Percentiles rank a stretch among this genome's conserved stretches.
phyloP scores from a whole-genome alignment of 495 filamentous ascomycete genomes.

The Xylaria castorea region DNA sequence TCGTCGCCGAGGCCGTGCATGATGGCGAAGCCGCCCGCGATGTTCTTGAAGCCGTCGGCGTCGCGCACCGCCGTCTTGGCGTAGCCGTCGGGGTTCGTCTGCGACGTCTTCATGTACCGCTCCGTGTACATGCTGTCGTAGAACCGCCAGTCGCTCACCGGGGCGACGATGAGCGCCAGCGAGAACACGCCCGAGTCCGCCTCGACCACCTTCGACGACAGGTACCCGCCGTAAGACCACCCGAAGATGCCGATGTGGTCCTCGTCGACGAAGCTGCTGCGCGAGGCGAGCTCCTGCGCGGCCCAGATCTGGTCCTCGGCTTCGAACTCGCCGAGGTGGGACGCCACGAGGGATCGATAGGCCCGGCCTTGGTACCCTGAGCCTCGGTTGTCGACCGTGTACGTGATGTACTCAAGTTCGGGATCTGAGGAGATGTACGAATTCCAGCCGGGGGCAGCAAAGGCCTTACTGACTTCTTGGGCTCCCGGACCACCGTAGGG shows the following conservation, averaged over 20 bases:
- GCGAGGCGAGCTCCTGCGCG: slow-evolving; percentile 51
- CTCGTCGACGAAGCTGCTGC: slow-evolving; percentile 54
- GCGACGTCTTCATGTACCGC: slow-evolving; percentile 66
- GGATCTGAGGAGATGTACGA: slow-evolving; percentile 64
- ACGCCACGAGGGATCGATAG: slow-evolving; percentile 55
- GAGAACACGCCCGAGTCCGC: slow-evolving; percentile 57
- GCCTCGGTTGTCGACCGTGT: slow-evolving; percentile 63
- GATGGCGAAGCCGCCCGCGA: slow-evolving; percentile 58
- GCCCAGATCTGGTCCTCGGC: slow-evolving; percentile 64
- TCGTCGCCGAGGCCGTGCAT: slow-evolving; percentile 66
- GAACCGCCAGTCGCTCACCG: slow-evolving; percentile 65
- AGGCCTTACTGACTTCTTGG: slow-evolving; percentile 57
- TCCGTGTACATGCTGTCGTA: slow-evolving; percentile 71
- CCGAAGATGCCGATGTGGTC: slow-evolving; percentile 63
- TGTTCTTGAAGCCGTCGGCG: slow-evolving; percentile 57
- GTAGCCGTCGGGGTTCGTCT: slow-evolving; percentile 58
- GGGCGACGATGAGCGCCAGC: slow-evolving; percentile 59
- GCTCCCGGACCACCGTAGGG: slow-evolving; percentile 63
- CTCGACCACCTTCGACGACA: slow-evolving; percentile 63
- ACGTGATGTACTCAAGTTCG: slow-evolving; percentile 63
- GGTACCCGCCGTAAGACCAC: slow-evolving; percentile 66
- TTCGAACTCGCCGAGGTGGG: slow-evolving; percentile 60
- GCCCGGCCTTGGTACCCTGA: slow-evolving; percentile 60
- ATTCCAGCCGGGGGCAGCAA: slow-evolving; percentile 52
- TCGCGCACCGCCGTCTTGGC: slow-evolving; percentile 51